phyloP scores from a whole-genome alignment of 805 yeast species.

The Brettanomyces bruxellensis region DNA sequence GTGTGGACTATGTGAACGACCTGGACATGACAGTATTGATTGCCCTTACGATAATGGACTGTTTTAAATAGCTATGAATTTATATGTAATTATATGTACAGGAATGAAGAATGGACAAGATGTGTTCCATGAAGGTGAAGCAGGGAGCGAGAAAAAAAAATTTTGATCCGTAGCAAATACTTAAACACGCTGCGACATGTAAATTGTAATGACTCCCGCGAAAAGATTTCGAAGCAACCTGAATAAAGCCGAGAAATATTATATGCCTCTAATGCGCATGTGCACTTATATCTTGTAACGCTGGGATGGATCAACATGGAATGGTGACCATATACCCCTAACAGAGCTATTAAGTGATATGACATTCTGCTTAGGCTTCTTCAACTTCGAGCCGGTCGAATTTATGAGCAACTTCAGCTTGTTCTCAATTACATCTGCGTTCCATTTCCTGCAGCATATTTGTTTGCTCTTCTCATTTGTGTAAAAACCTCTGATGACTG shows the following conservation, averaged over 20 bases:
- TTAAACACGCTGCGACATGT: no score
- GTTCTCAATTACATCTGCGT: constrained; percentile 48
- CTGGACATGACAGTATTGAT: constrained; percentile 79
- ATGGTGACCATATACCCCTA: constrained; percentile 97
- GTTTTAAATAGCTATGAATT: constrained; percentile 8
- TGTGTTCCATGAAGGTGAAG: neutral
- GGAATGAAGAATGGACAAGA: neutral
- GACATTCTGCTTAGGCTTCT: constrained; percentile 68
- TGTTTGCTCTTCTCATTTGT: constrained; percentile 24
- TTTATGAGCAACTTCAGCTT: constrained; percentile 58
- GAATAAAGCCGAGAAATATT: no score
- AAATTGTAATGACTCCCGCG: no score
- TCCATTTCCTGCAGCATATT: constrained; percentile 72
- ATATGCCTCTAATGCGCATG: neutral
- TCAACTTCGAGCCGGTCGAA: constrained; percentile 55
- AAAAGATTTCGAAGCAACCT: no score
- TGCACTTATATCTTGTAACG: constrained; percentile 36
- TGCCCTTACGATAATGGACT: constrained; percentile 74
- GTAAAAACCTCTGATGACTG: constrained; percentile 57
- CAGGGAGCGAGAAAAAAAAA: neutral
- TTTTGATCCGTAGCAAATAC: neutral
- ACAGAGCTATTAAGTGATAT: constrained; percentile 72
- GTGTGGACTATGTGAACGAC: constrained; percentile 91
- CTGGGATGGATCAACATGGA: constrained; percentile 55
- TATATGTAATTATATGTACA: constrained; percentile 3